phyloP scores from a whole-genome alignment of 2,329 filamentous ascomycete genomes.

The Didymella keratinophila region DNA sequence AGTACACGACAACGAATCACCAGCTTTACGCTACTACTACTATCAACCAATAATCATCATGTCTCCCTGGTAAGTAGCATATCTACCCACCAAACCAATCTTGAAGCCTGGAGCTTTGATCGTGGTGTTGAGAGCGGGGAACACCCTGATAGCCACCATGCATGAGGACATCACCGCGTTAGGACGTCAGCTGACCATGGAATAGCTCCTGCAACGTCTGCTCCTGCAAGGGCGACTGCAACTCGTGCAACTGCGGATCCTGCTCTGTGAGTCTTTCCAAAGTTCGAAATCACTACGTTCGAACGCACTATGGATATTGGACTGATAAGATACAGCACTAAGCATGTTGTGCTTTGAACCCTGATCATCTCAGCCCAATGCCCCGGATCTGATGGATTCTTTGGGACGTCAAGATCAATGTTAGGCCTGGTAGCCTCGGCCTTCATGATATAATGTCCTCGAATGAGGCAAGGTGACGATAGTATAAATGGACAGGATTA shows the following conservation, averaged over 20 bases:
- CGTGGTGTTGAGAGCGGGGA: conserved; percentile 12
- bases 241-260: conserved; percentile 41
- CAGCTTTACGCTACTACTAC: conserved; percentile 10
- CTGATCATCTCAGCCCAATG: conserved; percentile 1
- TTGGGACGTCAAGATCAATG: conserved; percentile 17
- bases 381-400: conserved; percentile 7
- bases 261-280: conserved; percentile 30
- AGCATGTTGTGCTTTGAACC: neutral
- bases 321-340: conserved; percentile 20
- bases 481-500: conserved; percentile 4
- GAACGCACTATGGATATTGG: too few species aligned
- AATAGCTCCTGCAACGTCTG: conserved; percentile 40
- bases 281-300: too few species aligned
- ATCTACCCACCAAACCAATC: neutral
- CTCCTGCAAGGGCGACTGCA: conserved; percentile 44
- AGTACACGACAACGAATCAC: conserved; percentile 16
- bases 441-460: conserved; percentile 6
- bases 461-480: neutral
- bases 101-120: neutral
- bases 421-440: neutral
- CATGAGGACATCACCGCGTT: conserved; percentile 2
- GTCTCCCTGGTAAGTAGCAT: conserved; percentile 35
- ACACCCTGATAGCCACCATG: conserved; percentile 31
- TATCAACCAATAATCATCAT: conserved; percentile 27
- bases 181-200: conserved; percentile 12